Evolutionary conservation across 768 basidiomycete species (phyloP).

Genomic region (Holtermanniella nyarrowii): DNA sequence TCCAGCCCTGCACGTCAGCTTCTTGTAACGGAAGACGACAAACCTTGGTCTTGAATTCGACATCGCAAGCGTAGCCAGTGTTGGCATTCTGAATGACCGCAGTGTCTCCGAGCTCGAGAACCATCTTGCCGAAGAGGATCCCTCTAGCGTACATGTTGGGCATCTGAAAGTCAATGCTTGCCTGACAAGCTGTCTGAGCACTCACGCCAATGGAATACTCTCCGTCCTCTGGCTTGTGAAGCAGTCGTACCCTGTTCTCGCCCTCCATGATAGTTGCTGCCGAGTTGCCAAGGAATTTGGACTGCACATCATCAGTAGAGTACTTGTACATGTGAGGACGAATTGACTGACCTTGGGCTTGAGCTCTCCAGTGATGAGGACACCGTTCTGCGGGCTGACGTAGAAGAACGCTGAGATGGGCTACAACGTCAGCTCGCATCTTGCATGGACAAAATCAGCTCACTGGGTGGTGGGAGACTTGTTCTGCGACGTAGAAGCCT

Average conservation of each 20-base stretch:
- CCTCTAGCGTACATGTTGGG: conserved; percentile 79
- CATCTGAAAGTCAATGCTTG: conserved; percentile 85
- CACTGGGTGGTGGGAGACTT: conserved; percentile 52
- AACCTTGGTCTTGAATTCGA: conserved; percentile 98
- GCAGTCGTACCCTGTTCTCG: conserved; percentile 73
- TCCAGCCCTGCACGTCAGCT: conserved; percentile 61
- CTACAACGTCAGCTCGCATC: conserved; percentile 11
- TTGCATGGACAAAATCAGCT: not conserved
- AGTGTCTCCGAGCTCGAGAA: conserved; percentile 84
- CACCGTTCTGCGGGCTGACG: conserved; percentile 76
- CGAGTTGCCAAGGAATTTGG: conserved; percentile 90
- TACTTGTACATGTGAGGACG: not conserved
- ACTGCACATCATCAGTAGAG: conserved; percentile 34
- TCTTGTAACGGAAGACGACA: conserved; percentile 8
- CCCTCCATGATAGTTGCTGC: conserved; percentile 96
- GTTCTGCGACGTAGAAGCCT: conserved; percentile 93
- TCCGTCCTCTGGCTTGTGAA: conserved; percentile 76
- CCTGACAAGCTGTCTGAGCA: conserved; percentile 18
- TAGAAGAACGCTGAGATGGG: conserved; percentile 79
- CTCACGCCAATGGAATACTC: conserved; percentile 48
- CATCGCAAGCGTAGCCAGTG: conserved; percentile 60
- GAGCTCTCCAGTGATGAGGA: conserved; percentile 82
- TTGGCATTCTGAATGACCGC: conserved; percentile 75
- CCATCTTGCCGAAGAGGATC: conserved; percentile 57
- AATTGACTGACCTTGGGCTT: conserved; percentile 55